Evolutionary conservation across 495 filamentous ascomycete genomes (phyloP), one percentile per base, ranked within the genome.

Genomic region (Aspergillus bertholletiae): DNA sequence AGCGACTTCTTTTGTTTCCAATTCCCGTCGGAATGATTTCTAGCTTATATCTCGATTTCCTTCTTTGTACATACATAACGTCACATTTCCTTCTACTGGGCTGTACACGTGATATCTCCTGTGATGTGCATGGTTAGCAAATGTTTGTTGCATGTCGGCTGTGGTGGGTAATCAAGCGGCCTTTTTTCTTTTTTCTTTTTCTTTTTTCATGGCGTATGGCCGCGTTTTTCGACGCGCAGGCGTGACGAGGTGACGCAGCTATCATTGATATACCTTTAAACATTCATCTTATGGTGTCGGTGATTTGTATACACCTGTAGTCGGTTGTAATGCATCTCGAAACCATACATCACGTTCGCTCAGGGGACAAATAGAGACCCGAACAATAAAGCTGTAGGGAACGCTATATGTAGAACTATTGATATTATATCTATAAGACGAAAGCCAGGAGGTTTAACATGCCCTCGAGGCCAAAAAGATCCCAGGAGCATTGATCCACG

Each of bases 51-150:
- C 40, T 37, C 45, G 32, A 23, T 53, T 32, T 63, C 60, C 63
- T 62, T 56, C 32, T 61, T 65, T 43, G 39, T 43, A 43, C 11
- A 62, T 69, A 69, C 56, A 66, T 70, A 66, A 53, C 55, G 27
- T 17, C 23, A 17, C 21, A 47, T 47, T 47, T 47, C 13, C 12
- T 18, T 30, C 4, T 18, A 47, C 32, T 47, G 45, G 45, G 23
- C 17, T 17, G 8, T 47, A 5, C 22, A 21, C 20, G 7, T 46
- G 43, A n/a, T 18, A 40, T 40, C 18, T 20, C 34, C n/a, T 40
- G n/a, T 40, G 37, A 40, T 43, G 17, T 43, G 39, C 39, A 43
- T 43, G 39, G 15, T 43, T 43, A 43, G 39, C 39, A 43, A 43
- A 11, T 32, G 30, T 37, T 28, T 37, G 41, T 45, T 45, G 41